phyloP scores from a whole-genome alignment of 2,329 filamentous ascomycete genomes.

The Ampelomyces quisqualis region DNA sequence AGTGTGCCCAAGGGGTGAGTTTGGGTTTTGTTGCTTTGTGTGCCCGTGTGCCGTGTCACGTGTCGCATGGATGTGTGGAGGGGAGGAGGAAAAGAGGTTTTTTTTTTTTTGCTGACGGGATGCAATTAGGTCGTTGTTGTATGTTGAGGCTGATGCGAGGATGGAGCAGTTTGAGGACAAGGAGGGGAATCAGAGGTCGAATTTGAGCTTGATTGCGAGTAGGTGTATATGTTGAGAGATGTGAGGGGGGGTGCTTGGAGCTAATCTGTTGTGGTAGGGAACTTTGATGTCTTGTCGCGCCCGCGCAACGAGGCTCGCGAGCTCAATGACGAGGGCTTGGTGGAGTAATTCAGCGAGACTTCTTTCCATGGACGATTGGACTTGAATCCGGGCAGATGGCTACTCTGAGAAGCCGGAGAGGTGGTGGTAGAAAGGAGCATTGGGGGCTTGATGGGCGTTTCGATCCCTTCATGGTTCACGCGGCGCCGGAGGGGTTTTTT shows the following conservation, averaged over 20 bases:
- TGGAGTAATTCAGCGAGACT: conserved; percentile 29
- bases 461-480: background rate
- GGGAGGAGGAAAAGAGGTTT: background rate
- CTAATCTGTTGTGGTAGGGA: conserved; percentile 22
- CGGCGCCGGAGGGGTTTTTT: background rate
- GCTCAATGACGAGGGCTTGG: conserved; percentile 39
- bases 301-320: conserved; percentile 26
- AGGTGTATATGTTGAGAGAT: conserved; percentile 46
- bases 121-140: conserved; percentile 73
- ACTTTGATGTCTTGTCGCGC: conserved; percentile 39
- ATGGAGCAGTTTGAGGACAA: conserved; percentile 62
- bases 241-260: background rate
- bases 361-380: background rate
- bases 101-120: background rate
- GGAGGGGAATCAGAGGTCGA: conserved; percentile 66
- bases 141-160: conserved; percentile 77
- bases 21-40: conserved; percentile 1
- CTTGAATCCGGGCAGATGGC: background rate
- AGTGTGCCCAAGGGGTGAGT: conserved; percentile 80
- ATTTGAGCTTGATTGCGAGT: conserved; percentile 78
- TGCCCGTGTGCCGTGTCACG: too few species aligned
- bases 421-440: background rate
- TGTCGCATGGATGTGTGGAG: background rate
- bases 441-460: background rate
- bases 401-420: background rate